phyloP scores from a whole-genome alignment of 148 eudicot genomes.

The Amaranthus palmeri region DNA sequence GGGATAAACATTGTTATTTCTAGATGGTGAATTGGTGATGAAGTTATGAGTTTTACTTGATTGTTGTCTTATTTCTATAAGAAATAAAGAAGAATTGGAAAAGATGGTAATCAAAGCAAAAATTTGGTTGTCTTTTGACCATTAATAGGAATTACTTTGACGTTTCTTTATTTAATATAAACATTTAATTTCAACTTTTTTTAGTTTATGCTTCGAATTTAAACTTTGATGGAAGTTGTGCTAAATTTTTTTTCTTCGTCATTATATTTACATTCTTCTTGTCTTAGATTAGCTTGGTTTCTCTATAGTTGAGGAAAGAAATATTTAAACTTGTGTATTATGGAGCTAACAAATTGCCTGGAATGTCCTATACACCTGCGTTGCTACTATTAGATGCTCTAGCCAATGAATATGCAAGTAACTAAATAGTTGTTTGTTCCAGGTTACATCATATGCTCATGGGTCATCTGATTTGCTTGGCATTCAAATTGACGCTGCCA shows the following conservation, averaged over 20 bases:
- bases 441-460: slow-evolving; percentile 92
- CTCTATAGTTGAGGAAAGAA: neutral
- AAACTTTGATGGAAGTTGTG: neutral
- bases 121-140: neutral
- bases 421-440: slow-evolving; percentile 20
- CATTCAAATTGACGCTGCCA: slow-evolving; percentile 95
- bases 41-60: too few relatives aligned
- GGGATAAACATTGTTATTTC: neutral
- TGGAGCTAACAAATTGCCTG: neutral
- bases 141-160: neutral
- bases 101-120: neutral
- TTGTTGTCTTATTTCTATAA: too few relatives aligned
- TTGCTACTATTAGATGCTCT: neutral
- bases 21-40: neutral
- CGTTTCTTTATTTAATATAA: neutral
- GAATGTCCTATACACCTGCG: neutral
- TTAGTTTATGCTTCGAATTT: neutral
- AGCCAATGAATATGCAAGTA: neutral
- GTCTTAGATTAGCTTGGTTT: neutral
- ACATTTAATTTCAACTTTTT: neutral
- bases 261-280: neutral
- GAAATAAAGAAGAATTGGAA: too few relatives aligned
- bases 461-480: slow-evolving; percentile 89
- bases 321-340: neutral
- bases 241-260: neutral